Conservation (phyloP, 257 asterid species). For the Ocimum tenuiflorum region DNA sequence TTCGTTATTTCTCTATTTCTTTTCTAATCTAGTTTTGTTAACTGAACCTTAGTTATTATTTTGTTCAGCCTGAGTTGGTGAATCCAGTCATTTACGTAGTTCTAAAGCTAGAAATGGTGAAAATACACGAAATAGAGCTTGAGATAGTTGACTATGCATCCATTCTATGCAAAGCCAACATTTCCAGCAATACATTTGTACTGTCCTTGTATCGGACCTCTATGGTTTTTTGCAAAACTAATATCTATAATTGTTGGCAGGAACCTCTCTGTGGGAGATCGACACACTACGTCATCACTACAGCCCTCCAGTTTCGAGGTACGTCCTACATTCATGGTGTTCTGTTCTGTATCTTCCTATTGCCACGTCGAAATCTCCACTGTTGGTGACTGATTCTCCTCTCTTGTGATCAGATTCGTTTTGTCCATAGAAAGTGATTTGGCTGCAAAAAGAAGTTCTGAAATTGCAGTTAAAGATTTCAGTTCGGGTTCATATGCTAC, state of each 20-base stretch:
- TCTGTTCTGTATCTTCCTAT: background rate
- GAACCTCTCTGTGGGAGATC: conserved; percentile 93
- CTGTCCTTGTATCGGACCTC: no score
- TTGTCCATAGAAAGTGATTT: conserved; percentile 74
- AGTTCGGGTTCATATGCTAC: conserved; percentile 82
- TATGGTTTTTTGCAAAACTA: no score
- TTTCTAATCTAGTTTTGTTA: background rate
- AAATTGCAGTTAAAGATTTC: conserved; percentile 75
- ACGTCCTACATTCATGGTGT: no score
- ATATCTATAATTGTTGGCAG: conserved; percentile 31
- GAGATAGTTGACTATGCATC: background rate
- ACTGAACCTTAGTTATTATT: background rate
- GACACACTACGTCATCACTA: conserved; percentile 81
- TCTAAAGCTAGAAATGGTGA: background rate
- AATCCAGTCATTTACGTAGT: background rate
- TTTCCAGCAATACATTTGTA: no score
- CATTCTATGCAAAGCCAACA: no score
- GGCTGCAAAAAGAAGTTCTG: conserved; percentile 64
- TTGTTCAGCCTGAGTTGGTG: background rate
- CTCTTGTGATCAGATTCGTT: conserved; percentile 46
- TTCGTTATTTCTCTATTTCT: no score
- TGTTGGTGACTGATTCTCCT: conserved; percentile 2
- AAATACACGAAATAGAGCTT: background rate
- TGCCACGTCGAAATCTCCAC: background rate
- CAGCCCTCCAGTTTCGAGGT: conserved; percentile 89